Evolutionary conservation across 495 filamentous ascomycete species (phyloP).

Genomic region (Parmelia sp.): DNA sequence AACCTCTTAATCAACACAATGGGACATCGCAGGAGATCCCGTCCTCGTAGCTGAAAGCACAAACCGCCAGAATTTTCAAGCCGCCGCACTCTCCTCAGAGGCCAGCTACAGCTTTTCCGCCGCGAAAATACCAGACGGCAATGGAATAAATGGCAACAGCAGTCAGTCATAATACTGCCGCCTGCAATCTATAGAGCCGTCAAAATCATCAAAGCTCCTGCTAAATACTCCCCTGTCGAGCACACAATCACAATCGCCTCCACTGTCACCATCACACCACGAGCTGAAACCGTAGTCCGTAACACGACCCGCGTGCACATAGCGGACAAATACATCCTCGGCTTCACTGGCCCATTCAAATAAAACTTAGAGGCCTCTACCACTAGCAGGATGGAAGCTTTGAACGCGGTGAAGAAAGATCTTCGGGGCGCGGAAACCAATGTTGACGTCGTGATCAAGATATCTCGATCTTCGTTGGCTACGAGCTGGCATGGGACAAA

Average conservation of each 20-base stretch:
- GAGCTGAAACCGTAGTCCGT: not conserved
- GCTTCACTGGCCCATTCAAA: conserved; percentile 14
- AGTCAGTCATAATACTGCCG: too few relatives aligned
- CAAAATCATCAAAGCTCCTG: conserved; percentile 36
- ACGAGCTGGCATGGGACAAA: too few relatives aligned
- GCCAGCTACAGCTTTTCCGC: conserved; percentile 4
- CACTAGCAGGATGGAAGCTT: conserved; percentile 32
- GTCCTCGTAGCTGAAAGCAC: conserved; percentile 4
- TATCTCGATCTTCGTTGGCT: conserved; percentile 41
- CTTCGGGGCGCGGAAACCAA: conserved; percentile 34
- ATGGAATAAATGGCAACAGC: too few relatives aligned
- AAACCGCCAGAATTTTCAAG: conserved; percentile 2
- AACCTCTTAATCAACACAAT: not conserved
- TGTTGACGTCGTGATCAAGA: conserved; percentile 44
- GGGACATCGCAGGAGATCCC: conserved; percentile 6
- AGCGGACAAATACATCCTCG: conserved; percentile 16
- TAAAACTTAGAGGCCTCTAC: conserved; percentile 32
- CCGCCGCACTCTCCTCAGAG: conserved; percentile 1
- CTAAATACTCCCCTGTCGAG: conserved; percentile 31
- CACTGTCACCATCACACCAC: conserved; percentile 30
- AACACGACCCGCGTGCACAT: conserved; percentile 22
- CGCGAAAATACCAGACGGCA: too few relatives aligned
- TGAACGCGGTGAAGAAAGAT: conserved; percentile 39
- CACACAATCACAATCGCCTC: conserved; percentile 42
- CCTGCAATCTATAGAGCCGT: conserved; percentile 37